These are phyloP conservation scores for Wakefieldia striispora DNA, from an alignment of 768 basidiomycete genomes.

Conservation along the genomic window DNA sequence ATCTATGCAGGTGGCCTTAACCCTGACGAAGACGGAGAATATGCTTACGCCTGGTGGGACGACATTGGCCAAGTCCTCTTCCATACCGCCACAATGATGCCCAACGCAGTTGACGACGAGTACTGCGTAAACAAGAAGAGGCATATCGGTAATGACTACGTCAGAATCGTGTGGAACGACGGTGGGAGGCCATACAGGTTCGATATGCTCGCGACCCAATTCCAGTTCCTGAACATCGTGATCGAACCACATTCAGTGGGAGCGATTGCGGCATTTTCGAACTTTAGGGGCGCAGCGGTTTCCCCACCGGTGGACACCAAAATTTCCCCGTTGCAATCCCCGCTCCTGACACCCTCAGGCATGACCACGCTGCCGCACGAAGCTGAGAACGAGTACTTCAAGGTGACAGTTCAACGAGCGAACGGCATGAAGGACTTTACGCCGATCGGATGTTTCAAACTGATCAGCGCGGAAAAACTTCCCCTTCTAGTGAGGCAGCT, in stretches of 20 bases:
- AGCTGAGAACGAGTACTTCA: slow-evolving; percentile 95
- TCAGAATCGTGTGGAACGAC: slow-evolving; percentile 98
- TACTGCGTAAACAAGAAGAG: slow-evolving; percentile 84
- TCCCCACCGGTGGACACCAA: slow-evolving; percentile 12
- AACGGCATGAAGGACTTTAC: slow-evolving; percentile 92
- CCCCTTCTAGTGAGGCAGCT: slow-evolving; percentile 89
- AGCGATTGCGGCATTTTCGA: slow-evolving; percentile 80
- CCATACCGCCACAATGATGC: slow-evolving; percentile 98
- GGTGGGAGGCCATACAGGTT: slow-evolving; percentile 87
- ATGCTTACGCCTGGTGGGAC: slow-evolving; percentile 99
- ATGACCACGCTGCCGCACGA: slow-evolving; percentile 32
- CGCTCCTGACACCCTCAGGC: slow-evolving; percentile 11
- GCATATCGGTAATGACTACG: slow-evolving; percentile 95
- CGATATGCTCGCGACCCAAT: slow-evolving; percentile 88
- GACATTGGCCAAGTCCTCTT: slow-evolving; percentile 94
- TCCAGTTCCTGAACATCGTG: slow-evolving; percentile 97
- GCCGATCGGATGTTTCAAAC: slow-evolving; percentile 90
- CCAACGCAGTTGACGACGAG: slow-evolving; percentile 65
- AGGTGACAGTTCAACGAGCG: slow-evolving; percentile 86
- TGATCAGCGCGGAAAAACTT: slow-evolving; percentile 85
- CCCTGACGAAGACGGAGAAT: slow-evolving; percentile 90
- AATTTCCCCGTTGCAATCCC: slow-evolving; percentile 19
- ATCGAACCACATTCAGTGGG: slow-evolving; percentile 90
- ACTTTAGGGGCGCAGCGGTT: slow-evolving; percentile 37
- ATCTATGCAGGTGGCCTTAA: slow-evolving; percentile 92